Base-by-base conservation (phyloP, 176 grass and related monocot species). In the Carex cristatella region DNA sequence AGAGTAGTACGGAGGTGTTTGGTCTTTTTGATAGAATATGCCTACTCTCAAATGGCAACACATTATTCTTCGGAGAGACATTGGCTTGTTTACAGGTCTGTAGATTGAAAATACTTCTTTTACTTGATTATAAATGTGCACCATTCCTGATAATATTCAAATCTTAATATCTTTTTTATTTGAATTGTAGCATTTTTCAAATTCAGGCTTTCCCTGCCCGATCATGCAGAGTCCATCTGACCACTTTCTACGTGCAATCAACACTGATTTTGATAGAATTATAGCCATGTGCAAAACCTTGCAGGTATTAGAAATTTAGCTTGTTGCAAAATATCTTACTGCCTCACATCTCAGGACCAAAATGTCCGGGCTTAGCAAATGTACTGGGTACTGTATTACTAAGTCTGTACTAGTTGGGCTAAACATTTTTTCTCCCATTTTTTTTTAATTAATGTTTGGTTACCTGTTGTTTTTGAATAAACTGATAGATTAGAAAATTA, bases 171-270 rank as follows among this genome's bases (percentile, higher is more conserved):
- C 4, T 70, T 76, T 28, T 49, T 30, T 84, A n/a, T 84, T 84
- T 61, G 63, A 75, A 28, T 83, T 90, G 86, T 86, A 94, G 95
- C 95, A 98, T 73, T 98, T 98, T 87, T 94, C 95, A 79, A 98
- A 98, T 88, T 93, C 95, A 61, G 95, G 95, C 15, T 98, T 98
- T 92, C 95, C 95, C n/a, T 98, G 95, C 79, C 95, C 95, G 84
- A 98, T 98, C 81, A 98, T 98, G 95, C 95, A 98, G 88, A 98
- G 95, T 86, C 95, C 95, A 79, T 91, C 95, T 42, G 95, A 98
- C 55, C 95, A 98, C 56, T 98, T 98, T 83, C 85, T 98, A 82
- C 91, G 95, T 55, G 95, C 95, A 84, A 98, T 98, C 51, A 98
- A 98, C 86, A 93, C 95, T 55, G 93, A 98, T 84, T 98, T 98